Conservation (phyloP, 139 green algal species). For the Closterium sp. region DNA sequence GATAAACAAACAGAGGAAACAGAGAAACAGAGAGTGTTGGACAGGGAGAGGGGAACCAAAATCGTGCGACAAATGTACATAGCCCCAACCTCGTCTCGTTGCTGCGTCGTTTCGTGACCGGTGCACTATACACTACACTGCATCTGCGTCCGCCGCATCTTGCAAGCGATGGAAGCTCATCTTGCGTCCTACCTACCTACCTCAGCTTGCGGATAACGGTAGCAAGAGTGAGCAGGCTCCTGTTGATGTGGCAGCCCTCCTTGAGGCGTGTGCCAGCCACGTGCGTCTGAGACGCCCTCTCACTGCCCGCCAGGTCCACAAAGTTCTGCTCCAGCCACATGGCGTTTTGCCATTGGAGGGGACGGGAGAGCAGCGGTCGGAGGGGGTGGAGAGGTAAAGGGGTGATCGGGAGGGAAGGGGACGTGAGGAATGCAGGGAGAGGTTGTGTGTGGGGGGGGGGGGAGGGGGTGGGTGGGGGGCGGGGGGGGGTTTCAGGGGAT, state of each 20-base stretch:
- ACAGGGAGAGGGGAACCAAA: too few species aligned
- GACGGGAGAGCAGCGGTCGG: neutral
- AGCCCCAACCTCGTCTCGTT: too few species aligned
- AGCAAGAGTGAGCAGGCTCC: conserved; percentile 52
- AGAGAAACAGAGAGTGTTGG: too few species aligned
- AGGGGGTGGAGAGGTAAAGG: neutral
- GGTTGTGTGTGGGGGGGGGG: neutral
- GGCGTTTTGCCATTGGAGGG: neutral
- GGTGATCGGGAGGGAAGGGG: neutral
- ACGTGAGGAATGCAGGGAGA: neutral
- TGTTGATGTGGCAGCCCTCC: conserved; percentile 92
- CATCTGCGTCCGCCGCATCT: neutral
- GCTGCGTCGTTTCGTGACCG: too few species aligned
- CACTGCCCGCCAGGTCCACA: conserved; percentile 87
- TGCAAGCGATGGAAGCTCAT: neutral
- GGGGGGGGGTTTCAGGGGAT: neutral
- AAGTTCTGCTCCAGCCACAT: conserved; percentile 55
- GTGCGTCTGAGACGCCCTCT: conserved; percentile 87
- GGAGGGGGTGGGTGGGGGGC: neutral
- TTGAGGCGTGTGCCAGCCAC: conserved; percentile 89
- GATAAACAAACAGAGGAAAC: too few species aligned
- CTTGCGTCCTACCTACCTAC: neutral
- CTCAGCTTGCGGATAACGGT: conserved; percentile 77
- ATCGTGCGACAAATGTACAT: too few species aligned
- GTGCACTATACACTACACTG: neutral